Evolutionary conservation across 495 filamentous ascomycete species (phyloP).

Genomic region (Parmelia sp.): DNA sequence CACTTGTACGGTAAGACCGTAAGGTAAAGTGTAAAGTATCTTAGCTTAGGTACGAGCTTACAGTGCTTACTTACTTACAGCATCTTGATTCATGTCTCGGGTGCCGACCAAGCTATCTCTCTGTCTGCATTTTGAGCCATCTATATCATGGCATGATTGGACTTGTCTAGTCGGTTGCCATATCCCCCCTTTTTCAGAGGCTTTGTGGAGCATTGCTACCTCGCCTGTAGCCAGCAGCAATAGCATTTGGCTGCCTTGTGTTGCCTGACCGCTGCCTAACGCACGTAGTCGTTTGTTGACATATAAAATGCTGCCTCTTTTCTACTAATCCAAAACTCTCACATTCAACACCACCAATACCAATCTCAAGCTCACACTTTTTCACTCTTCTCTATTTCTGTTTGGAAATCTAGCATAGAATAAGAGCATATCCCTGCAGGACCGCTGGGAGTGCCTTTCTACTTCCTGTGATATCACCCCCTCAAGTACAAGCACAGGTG

Average conservation of each 20-base stretch:
- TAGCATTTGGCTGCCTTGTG: slow-evolving; percentile 5
- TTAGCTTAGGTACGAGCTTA: no score
- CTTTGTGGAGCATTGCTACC: neutral
- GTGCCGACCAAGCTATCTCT: no score
- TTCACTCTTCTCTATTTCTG: neutral
- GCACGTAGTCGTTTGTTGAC: neutral
- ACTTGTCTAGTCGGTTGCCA: neutral
- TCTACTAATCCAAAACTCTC: no score
- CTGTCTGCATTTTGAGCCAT: neutral
- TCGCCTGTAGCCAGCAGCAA: neutral
- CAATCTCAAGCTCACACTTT: neutral
- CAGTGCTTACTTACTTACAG: no score
- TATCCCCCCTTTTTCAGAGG: neutral
- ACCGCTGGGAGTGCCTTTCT: neutral
- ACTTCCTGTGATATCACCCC: neutral
- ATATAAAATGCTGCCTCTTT: neutral
- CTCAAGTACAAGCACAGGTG: neutral
- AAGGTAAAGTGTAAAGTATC: no score
- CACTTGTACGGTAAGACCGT: neutral
- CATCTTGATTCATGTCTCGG: no score
- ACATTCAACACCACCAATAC: no score
- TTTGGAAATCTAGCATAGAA: neutral
- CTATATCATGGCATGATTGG: neutral
- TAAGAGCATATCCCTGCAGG: neutral
- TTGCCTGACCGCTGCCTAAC: neutral